A percentile compares a stretch with the other conserved stretches of the same genome.
These are phyloP conservation scores for Podospora conica DNA, from an alignment of 495 filamentous ascomycete genomes.

Conservation along the genomic window DNA sequence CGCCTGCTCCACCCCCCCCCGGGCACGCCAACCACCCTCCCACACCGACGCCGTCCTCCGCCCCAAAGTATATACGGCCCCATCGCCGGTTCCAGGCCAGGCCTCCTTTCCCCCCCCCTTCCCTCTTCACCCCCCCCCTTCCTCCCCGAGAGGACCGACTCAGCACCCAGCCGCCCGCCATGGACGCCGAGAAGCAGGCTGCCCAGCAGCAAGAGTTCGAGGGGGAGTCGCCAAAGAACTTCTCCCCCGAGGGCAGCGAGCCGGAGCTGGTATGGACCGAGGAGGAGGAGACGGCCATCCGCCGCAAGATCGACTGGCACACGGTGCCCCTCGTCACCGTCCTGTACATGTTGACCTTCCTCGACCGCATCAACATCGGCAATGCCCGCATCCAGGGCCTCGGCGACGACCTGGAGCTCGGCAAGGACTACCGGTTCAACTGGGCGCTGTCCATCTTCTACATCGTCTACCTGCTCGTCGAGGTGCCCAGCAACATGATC, in stretches of 20 bases:
- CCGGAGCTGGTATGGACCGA: slow-evolving; percentile 38
- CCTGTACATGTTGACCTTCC: slow-evolving; percentile 44
- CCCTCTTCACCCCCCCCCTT: slow-evolving; percentile 4
- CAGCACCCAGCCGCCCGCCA: slow-evolving; percentile 13
- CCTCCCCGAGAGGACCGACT: slow-evolving; percentile 20
- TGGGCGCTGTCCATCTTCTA: slow-evolving; percentile 57
- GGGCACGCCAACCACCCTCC: background rate
- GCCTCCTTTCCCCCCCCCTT: background rate
- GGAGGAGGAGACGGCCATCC: slow-evolving; percentile 45
- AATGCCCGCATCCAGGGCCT: slow-evolving; percentile 60
- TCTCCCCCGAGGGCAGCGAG: slow-evolving; percentile 15
- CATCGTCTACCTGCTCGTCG: slow-evolving; percentile 61
- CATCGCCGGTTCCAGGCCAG: background rate
- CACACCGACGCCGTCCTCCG: background rate
- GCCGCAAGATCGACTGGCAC: slow-evolving; percentile 48
- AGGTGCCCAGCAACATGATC: slow-evolving; percentile 60
- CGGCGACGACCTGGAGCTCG: slow-evolving; percentile 46
- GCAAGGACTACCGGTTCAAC: slow-evolving; percentile 45
- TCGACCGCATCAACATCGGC: slow-evolving; percentile 55
- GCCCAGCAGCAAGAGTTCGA: slow-evolving; percentile 11
- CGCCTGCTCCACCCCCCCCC: background rate
- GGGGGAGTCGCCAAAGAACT: slow-evolving; percentile 17
- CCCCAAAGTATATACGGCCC: background rate
- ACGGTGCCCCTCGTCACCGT: slow-evolving; percentile 48
- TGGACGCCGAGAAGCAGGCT: background rate